Percentiles rank a stretch among this genome's conserved stretches.
phyloP scores from a whole-genome alignment of 306 rosid genomes.

The Delonix regia region DNA sequence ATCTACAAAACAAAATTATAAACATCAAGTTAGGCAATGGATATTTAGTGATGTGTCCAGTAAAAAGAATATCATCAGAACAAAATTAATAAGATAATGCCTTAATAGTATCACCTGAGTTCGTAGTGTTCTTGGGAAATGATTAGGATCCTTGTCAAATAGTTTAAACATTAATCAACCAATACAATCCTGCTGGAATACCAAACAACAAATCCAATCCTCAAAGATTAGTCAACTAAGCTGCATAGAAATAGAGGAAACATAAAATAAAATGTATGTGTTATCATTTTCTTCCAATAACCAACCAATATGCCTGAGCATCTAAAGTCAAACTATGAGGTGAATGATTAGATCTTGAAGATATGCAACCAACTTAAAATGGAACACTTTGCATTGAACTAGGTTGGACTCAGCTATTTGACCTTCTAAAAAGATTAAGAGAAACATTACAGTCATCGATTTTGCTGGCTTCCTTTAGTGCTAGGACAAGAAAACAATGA shows the following conservation, averaged over 20 bases:
- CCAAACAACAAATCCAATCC: slow-evolving; percentile 22
- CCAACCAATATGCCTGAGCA: slow-evolving; percentile 56
- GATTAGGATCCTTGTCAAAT: slow-evolving; percentile 90
- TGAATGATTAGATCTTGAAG: slow-evolving; percentile 88
- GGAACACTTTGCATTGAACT: slow-evolving; percentile 70
- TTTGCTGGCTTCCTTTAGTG: slow-evolving; percentile 52
- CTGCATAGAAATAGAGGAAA: neutral
- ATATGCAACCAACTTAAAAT: slow-evolving; percentile 74
- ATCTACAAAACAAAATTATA: slow-evolving; percentile 46
- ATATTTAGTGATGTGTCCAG: slow-evolving; percentile 10
- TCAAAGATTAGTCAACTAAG: slow-evolving; percentile 21
- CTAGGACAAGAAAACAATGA: neutral
- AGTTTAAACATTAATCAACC: slow-evolving; percentile 84
- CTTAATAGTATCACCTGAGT: slow-evolving; percentile 59
- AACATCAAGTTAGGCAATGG: neutral
- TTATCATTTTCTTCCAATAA: neutral
- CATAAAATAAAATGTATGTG: neutral
- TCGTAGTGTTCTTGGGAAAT: slow-evolving; percentile 77
- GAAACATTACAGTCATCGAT: slow-evolving; percentile 53
- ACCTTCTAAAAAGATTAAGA: slow-evolving; percentile 74
- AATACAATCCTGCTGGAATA: slow-evolving; percentile 69
- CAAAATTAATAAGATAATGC: neutral
- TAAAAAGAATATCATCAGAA: neutral
- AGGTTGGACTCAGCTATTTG: slow-evolving; percentile 55
- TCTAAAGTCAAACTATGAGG: slow-evolving; percentile 90